Base-by-base conservation (phyloP, 2,329 filamentous ascomycete species). In the Ophiosphaerella herpotricha region DNA sequence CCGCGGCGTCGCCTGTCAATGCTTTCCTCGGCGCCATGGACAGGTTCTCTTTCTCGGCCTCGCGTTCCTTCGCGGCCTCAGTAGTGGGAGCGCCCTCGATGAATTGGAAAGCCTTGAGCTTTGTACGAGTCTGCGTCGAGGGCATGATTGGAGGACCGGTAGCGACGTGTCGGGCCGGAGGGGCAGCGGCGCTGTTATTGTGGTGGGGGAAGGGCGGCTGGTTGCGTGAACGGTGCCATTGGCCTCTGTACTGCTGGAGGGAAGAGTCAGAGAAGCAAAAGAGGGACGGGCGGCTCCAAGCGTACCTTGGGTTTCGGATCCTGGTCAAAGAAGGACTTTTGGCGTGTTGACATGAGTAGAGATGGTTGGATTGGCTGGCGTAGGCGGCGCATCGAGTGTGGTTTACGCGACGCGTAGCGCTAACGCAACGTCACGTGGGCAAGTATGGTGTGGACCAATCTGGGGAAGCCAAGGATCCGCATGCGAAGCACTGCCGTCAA, bases 21-120 rank as follows among this genome's bases (percentile, higher is more conserved):
- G 52, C 24, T 34, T 46, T 55, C 4, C 50, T 44, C 5, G 39
- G 23, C 38, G 58, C 48, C 7, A 43, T 18, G 4, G 41, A 47
- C 32, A 59, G 53, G 42, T 80, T 80, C 61, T 80, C 77, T 56
- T 80, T 80, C 47, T 78, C 73, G 23, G 64, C 67, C 56, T 75
- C 68, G 35, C 48, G 54, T 60, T 66, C 46, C 49, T 52, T 61
- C 12, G 43, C 40, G 24, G 42, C 32, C 8, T 64, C 55, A 9
- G 54, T 46, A 23, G 58, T 48, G 1, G 68, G 70, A 49, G 66
- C 55, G 53, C 71, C 72, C 43, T 77, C 67, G 54, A 75, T 66
- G 61, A 82, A 83, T 58, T 80, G 77, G 56, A 84, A 85, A 26
- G 77, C 75, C 63, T 80, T 79, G 47, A 84, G 71, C 67, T 83